Conservation (phyloP, 352 stramenopile species). For the Pythium chondricola region DNA sequence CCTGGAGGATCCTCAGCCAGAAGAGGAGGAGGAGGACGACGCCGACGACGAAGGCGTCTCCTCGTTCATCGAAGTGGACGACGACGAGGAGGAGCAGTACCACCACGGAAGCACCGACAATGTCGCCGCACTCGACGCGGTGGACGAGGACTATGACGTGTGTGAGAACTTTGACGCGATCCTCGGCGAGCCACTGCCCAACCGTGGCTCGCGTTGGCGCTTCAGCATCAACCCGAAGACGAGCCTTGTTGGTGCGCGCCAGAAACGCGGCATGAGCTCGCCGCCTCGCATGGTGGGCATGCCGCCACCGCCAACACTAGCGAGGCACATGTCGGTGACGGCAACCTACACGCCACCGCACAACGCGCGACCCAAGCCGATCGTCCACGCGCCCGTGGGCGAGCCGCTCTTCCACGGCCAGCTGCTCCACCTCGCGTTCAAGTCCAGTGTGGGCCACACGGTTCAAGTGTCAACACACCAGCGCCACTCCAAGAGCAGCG, state of each 20-base stretch:
- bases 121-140: slow-evolving; percentile 44
- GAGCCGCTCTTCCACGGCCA: slow-evolving; percentile 49
- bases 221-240: slow-evolving; percentile 16
- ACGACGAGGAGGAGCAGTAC: slow-evolving; percentile 23
- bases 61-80: slow-evolving; percentile 23
- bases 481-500: slow-evolving; percentile 29
- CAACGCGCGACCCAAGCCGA: slow-evolving; percentile 9
- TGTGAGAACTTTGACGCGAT: slow-evolving; percentile 37
- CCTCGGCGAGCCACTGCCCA: slow-evolving; percentile 20
- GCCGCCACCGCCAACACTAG: slow-evolving; percentile 17
- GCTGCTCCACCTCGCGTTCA: slow-evolving; percentile 48
- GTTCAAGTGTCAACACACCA: slow-evolving; percentile 44
- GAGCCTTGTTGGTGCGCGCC: slow-evolving; percentile 18
- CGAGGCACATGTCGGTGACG: slow-evolving; percentile 21
- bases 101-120: too few species aligned
- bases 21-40: slow-evolving; percentile 18
- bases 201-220: slow-evolving; percentile 16
- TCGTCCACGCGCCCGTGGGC: slow-evolving; percentile 15
- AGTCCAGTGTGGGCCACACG: slow-evolving; percentile 30
- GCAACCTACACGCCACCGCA: slow-evolving; percentile 8
- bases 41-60: slow-evolving; percentile 26
- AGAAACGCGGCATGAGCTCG: slow-evolving; percentile 44
- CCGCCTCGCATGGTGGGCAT: slow-evolving; percentile 40
- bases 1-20: neutral
- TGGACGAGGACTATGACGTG: slow-evolving; percentile 21